Conservation (phyloP, 495 filamentous ascomycete species). For the Talaromyces proteolyticus region DNA sequence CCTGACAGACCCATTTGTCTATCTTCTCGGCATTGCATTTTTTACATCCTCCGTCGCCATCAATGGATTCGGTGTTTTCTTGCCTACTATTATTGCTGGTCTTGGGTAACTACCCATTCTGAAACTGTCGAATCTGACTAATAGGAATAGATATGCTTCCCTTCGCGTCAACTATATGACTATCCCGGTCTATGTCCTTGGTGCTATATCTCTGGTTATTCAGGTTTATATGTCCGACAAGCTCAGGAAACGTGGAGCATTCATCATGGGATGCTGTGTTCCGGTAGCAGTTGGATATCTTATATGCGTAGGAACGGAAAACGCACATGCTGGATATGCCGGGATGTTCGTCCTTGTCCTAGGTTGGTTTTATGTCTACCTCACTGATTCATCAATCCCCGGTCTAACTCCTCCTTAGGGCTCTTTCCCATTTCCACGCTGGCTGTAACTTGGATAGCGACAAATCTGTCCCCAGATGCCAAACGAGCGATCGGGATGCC, state of each 20-base stretch:
- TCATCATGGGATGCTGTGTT: constrained; percentile 21
- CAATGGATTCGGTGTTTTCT: constrained; percentile 1
- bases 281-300: constrained; percentile 24
- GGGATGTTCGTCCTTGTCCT: constrained; percentile 25
- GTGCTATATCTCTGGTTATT: constrained; percentile 22
- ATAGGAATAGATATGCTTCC: not conserved
- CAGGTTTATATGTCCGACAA: constrained; percentile 27
- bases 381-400: not conserved
- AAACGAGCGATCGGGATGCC: constrained; percentile 31
- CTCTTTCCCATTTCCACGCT: constrained; percentile 33
- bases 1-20: constrained; percentile 3
- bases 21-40: constrained; percentile 1
- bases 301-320: constrained; percentile 22
- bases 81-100: not conserved
- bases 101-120: not conserved
- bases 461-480: constrained; percentile 27
- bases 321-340: constrained; percentile 21
- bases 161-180: constrained; percentile 12
- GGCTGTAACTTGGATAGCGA: constrained; percentile 28
- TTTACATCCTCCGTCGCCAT: constrained; percentile 3
- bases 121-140: not conserved
- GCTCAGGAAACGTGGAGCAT: constrained; percentile 33
- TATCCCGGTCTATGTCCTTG: constrained; percentile 25
- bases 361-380: not conserved
- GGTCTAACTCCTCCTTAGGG: constrained; percentile 8